phyloP scores from a whole-genome alignment of 1,284 basidiomycete genomes.

The Tilletia setariae region DNA sequence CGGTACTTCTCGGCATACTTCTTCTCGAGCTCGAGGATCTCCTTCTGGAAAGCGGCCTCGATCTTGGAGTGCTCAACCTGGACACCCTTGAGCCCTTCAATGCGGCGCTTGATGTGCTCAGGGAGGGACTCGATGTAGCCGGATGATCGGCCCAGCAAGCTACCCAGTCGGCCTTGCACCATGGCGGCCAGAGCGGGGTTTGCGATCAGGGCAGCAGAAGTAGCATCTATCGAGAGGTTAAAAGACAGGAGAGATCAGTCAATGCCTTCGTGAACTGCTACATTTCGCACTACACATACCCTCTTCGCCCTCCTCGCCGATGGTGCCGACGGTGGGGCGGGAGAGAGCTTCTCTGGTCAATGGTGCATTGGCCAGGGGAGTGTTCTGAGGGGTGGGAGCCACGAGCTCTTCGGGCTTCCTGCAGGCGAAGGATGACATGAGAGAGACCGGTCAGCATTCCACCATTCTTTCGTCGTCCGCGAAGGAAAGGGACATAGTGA shows the following conservation, averaged over 20 bases:
- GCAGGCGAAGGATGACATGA: neutral
- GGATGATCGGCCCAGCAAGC: conserved; percentile 73
- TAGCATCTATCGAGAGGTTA: neutral
- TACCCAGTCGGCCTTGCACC: conserved; percentile 60
- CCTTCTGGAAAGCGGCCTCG: conserved; percentile 92
- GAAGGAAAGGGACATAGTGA: too few relatives aligned
- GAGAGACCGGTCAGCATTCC: neutral
- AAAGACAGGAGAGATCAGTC: too few relatives aligned
- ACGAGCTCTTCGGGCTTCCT: conserved; percentile 35
- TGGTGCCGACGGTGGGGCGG: conserved; percentile 59
- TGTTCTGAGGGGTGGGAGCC: conserved; percentile 78
- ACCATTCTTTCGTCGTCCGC: too few relatives aligned
- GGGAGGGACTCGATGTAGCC: conserved; percentile 86
- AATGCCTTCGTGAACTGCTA: too few relatives aligned
- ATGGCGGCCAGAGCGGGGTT: conserved; percentile 54
- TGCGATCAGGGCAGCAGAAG: conserved; percentile 35
- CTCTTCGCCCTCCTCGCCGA: conserved; percentile 50
- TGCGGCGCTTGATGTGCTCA: conserved; percentile 72
- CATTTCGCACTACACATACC: conserved; percentile 11
- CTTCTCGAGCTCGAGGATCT: conserved; percentile 93
- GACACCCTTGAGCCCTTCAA: conserved; percentile 90
- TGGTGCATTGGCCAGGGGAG: conserved; percentile 69
- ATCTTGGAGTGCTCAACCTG: conserved; percentile 90
- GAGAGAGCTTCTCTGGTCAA: conserved; percentile 66
- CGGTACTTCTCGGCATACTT: conserved; percentile 85